Evolutionary conservation across 208 protist genomes (phyloP).

Genomic region (Trypanosoma boissoni): DNA sequence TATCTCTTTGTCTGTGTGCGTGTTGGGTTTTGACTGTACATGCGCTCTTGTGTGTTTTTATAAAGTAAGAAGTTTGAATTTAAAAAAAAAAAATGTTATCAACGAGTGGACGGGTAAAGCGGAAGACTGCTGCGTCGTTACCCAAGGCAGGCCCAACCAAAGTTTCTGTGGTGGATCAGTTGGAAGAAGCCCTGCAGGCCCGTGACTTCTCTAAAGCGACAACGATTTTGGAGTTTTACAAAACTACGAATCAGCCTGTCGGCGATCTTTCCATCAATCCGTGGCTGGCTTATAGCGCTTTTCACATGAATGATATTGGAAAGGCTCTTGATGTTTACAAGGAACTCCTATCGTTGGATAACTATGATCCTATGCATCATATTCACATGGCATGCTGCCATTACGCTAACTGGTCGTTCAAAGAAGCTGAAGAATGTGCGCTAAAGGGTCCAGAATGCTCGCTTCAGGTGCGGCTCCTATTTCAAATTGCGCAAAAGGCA

Average conservation of each 20-base stretch:
- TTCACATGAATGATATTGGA: slow-evolving; percentile 93
- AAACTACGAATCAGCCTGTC: slow-evolving; percentile 62
- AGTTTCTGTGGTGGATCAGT: slow-evolving; percentile 67
- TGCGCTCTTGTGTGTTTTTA: slow-evolving; percentile 6
- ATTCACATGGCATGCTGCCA: slow-evolving; percentile 84
- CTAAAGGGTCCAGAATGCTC: slow-evolving; percentile 69
- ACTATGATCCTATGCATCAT: slow-evolving; percentile 64
- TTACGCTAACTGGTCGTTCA: slow-evolving; percentile 79
- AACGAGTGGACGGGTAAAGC: slow-evolving; percentile 66
- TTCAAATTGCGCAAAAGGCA: slow-evolving; percentile 93
- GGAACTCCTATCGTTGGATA: slow-evolving; percentile 66
- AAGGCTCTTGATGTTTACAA: slow-evolving; percentile 92
- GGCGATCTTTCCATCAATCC: slow-evolving; percentile 76
- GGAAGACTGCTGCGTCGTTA: slow-evolving; percentile 40
- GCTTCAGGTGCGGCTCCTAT: slow-evolving; percentile 93
- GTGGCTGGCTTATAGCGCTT: slow-evolving; percentile 94
- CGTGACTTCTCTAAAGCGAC: slow-evolving; percentile 89
- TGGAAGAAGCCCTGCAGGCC: slow-evolving; percentile 84
- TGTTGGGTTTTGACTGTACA: neutral
- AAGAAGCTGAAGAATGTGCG: slow-evolving; percentile 90
- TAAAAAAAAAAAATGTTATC: slow-evolving; percentile 52
- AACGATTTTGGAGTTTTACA: slow-evolving; percentile 91
- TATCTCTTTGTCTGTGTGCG: no score
- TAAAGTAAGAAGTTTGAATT: neutral
- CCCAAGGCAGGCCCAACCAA: slow-evolving; percentile 30